These are phyloP conservation scores for Rhodocollybia butyracea DNA, from an alignment of 768 basidiomycete species.

Conservation along the genomic window DNA sequence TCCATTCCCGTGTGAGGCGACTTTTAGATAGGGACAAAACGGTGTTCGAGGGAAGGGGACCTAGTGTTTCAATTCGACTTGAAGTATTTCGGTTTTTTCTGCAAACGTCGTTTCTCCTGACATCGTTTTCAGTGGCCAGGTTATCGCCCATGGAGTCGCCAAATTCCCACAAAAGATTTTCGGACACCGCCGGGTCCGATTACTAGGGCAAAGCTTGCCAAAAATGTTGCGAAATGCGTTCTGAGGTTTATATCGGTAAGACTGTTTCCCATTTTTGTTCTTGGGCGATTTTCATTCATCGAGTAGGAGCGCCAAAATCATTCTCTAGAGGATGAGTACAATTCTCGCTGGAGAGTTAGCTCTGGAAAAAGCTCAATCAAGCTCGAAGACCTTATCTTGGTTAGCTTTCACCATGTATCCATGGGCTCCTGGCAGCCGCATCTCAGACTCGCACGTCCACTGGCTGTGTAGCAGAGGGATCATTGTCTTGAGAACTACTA, in stretches of 20 bases:
- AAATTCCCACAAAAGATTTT: slow-evolving; percentile 82
- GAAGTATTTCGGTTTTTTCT: slow-evolving; percentile 53
- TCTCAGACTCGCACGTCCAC: slow-evolving; percentile 50
- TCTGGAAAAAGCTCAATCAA: slow-evolving; percentile 43
- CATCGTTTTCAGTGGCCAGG: slow-evolving; percentile 64
- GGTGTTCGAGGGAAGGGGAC: slow-evolving; percentile 71
- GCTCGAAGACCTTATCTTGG: slow-evolving; percentile 66
- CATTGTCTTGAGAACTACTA: too few species aligned
- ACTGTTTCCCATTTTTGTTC: too few species aligned
- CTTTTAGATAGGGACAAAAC: slow-evolving; percentile 57
- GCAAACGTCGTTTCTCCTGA: background rate
- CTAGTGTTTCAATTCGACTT: slow-evolving; percentile 76
- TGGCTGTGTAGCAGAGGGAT: slow-evolving; percentile 8
- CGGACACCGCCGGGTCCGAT: slow-evolving; percentile 75
- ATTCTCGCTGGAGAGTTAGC: slow-evolving; percentile 64
- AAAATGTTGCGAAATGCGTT: slow-evolving; percentile 77
- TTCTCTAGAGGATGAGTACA: slow-evolving; percentile 62
- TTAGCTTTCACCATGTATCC: slow-evolving; percentile 80
- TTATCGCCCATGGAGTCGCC: slow-evolving; percentile 72
- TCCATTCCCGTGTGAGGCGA: slow-evolving; percentile 55
- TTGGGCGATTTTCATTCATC: background rate
- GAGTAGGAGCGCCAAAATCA: slow-evolving; percentile 45
- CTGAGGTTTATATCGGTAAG: slow-evolving; percentile 63
- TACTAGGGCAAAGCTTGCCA: slow-evolving; percentile 74
- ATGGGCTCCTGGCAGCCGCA: slow-evolving; percentile 84